Evolutionary conservation across 768 basidiomycete species (phyloP).

Genomic region (Tricholoma sp.): DNA sequence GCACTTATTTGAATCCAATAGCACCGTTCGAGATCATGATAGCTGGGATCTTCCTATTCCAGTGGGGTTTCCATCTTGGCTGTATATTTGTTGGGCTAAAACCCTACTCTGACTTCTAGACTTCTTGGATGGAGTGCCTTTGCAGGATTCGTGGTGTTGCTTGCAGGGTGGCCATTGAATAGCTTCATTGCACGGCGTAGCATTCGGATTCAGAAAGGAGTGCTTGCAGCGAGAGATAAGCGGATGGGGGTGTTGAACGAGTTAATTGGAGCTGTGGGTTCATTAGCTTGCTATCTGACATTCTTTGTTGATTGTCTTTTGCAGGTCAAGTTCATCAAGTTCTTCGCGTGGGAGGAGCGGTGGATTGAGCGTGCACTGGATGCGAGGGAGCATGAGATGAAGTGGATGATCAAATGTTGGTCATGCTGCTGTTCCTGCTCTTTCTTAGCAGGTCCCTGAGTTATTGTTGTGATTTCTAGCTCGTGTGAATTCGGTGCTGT

Average conservation of each 20-base stretch:
- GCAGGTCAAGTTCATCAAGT: conserved; percentile 74
- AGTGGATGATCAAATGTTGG: conserved; percentile 71
- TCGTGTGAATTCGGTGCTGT: conserved; percentile 68
- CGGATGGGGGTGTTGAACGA: conserved; percentile 78
- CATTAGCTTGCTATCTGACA: not conserved
- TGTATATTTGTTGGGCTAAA: too few relatives aligned
- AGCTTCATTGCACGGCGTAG: conserved; percentile 56
- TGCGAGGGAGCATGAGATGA: conserved; percentile 64
- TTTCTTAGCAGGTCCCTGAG: not conserved
- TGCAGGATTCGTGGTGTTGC: conserved; percentile 64
- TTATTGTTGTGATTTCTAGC: conserved; percentile 28
- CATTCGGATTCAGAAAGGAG: conserved; percentile 55
- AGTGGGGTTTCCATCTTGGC: conserved; percentile 35
- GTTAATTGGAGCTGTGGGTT: conserved; percentile 58
- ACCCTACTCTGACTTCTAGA: conserved; percentile 22
- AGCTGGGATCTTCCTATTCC: conserved; percentile 69
- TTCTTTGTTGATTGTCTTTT: not conserved
- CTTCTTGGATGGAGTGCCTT: conserved; percentile 70
- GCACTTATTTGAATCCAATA: conserved; percentile 13
- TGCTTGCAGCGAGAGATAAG: conserved; percentile 61
- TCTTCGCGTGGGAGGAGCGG: conserved; percentile 74
- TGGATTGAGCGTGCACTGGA: conserved; percentile 68
- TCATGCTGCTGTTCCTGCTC: not conserved
- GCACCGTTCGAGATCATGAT: conserved; percentile 77
- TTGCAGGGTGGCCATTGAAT: conserved; percentile 70